Base-by-base conservation (phyloP, 495 filamentous ascomycete species). In the Podospora pseudocomata region DNA sequence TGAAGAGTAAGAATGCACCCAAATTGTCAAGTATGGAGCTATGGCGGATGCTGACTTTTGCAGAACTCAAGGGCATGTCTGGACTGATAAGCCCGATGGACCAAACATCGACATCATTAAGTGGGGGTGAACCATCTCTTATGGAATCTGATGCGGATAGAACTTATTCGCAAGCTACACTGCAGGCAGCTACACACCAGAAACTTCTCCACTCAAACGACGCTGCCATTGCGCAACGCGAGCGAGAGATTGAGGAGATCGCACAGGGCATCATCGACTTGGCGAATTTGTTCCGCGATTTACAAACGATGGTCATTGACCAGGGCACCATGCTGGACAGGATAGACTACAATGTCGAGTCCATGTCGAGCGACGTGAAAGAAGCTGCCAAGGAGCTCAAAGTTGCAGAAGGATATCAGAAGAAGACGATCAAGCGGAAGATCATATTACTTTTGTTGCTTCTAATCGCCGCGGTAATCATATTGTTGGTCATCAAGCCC, bases 321-420 rank as follows among this genome's bases (percentile, higher is more conserved):
- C 95, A 99, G 79, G 95, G 95, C 15, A 97, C 92, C 30, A 93
- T 99, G 90, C 86, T 99, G 26, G 95, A 99, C 80, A 86, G 95
- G 49, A 97, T 99, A 73, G 95, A 99, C 76, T 99, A 97, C 80
- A 99, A 99, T 76, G 91, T 99, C 49, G 95, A 99, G 80, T 84
- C 86, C 67, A 97, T 97, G 93, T 88, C 86, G 15, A 87, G 86
- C 27, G 91, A 97, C 73, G 92, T 98, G 34, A 96, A 97, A 76
- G 88, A 84, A 20, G 95, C 95, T 9, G 93, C 95, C 68, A 94
- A 94, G 77, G 95, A 99, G 79, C 84, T 99, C 65, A 91, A 86
- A 69, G 88, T 94, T 67, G 92, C 92, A 78, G 71, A 89, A 20
- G 87, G 88, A n/a, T 97, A 97, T 72, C 95, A 98, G 84, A 89